phyloP scores from a whole-genome alignment of 352 stramenopile species.

The Phytopythium mirpurense region DNA sequence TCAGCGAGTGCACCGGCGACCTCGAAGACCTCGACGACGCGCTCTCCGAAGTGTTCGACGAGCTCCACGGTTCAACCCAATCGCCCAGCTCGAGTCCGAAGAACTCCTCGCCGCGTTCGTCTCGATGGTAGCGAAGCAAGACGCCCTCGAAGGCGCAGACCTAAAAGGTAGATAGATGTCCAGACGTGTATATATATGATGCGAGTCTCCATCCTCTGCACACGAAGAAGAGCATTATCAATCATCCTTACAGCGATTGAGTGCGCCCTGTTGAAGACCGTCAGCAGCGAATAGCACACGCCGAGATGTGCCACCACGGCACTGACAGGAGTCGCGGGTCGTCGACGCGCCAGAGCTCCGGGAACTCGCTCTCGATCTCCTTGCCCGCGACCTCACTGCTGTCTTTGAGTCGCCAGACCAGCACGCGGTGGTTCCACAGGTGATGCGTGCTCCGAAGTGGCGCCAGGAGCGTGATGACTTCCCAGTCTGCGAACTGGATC shows the following conservation, averaged over 20 bases:
- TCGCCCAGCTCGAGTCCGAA: not conserved
- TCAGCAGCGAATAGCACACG: constrained; percentile 6
- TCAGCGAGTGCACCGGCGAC: constrained; percentile 5
- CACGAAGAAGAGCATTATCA: too few species aligned
- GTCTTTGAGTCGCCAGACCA: constrained; percentile 7
- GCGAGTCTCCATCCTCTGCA: too few species aligned
- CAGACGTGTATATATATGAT: too few species aligned
- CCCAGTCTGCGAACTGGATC: constrained; percentile 11
- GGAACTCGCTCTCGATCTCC: constrained; percentile 3
- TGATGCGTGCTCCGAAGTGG: constrained; percentile 4
- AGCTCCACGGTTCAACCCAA: not conserved
- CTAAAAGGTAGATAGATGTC: too few species aligned
- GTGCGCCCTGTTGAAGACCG: too few species aligned
- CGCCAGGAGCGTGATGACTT: constrained; percentile 1
- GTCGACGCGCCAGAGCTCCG: constrained; percentile 7
- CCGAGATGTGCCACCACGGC: constrained; percentile 8
- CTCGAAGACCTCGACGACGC: constrained; percentile 5
- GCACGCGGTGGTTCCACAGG: constrained; percentile 13
- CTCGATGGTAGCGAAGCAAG: not conserved
- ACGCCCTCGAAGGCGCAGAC: not conserved
- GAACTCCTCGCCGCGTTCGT: not conserved
- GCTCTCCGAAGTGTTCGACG: constrained; percentile 1
- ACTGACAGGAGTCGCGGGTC: not conserved
- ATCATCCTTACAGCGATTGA: too few species aligned
- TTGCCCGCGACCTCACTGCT: not conserved